Percentiles rank a stretch among this genome's conserved stretches.
phyloP scores from a whole-genome alignment of 768 basidiomycete species.

The Coprinopsis marcescibilis region DNA sequence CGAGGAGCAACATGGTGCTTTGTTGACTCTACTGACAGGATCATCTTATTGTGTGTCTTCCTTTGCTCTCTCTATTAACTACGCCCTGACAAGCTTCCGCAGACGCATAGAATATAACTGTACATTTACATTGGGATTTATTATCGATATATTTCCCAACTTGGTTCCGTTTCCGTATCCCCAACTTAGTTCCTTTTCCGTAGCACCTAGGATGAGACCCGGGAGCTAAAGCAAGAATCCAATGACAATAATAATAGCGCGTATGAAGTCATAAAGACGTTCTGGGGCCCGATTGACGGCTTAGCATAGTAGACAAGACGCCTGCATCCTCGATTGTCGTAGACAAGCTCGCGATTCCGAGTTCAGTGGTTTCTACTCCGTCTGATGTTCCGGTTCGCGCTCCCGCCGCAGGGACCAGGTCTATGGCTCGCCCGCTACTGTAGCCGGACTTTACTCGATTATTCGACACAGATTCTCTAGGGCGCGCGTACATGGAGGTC shows the following conservation, averaged over 20 bases:
- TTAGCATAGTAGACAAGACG: constrained; percentile 3
- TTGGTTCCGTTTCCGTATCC: no score
- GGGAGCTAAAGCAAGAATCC: no score
- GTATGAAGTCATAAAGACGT: constrained; percentile 26
- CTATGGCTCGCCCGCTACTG: constrained; percentile 52
- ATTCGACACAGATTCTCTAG: constrained; percentile 78
- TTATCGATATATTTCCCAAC: no score
- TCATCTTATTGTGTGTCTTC: constrained; percentile 68
- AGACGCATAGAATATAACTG: constrained; percentile 26
- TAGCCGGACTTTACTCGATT: constrained; percentile 81
- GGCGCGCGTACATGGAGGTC: constrained; percentile 13
- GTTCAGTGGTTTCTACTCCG: constrained; percentile 56
- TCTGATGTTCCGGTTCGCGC: constrained; percentile 58
- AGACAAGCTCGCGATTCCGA: constrained; percentile 33
- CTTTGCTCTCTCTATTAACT: not conserved
- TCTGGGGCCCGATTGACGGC: constrained; percentile 21
- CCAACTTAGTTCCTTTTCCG: no score
- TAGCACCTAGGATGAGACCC: no score
- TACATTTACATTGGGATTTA: no score
- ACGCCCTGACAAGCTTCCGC: not conserved
- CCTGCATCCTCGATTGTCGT: constrained; percentile 11
- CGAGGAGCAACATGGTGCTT: constrained; percentile 75
- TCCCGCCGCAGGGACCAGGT: constrained; percentile 67
- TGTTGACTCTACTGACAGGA: constrained; percentile 81
- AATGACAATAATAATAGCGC: constrained; percentile 30